Evolutionary conservation across 2,329 filamentous ascomycete species (phyloP), one percentile per base, ranked within the genome.

Genomic region (Bipolaris gigantea): DNA sequence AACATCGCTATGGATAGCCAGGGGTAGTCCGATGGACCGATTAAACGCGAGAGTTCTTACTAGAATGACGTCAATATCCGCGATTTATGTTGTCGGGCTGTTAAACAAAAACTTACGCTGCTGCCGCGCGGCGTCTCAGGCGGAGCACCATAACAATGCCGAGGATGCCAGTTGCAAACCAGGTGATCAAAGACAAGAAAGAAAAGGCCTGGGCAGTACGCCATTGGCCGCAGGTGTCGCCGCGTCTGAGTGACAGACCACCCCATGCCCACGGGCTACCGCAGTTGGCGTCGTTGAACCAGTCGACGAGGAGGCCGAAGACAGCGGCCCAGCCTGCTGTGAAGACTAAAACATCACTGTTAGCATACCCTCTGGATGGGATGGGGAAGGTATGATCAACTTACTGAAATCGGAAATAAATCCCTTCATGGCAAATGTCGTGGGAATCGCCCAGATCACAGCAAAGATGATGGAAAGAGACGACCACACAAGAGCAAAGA

Each of bases 401-500:
- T 27, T 54, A 65, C 62, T 15, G 23, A 92, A 65, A 67, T 93
- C 89, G 63, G 86, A 77, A 0, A 86, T 87, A 82, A 87, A 92
- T 73, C 87, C 82, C 57, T 86, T 80, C 73, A 92, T 90, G 42
- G 80, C 81, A 46, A 78, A 77, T 2, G 84, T 82, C 67, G 89
- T 89, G 2, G 89, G 89, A 36, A 92, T 79, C 25, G 92, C 79
- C 84, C 88, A 90, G 58, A 92, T 71, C 23, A 92, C 74, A 5
- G 84, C 79, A n/a, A 90, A 77, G 36, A 92, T 72, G 50, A 92
- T 84, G 11, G 86, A 84, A 16, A 92, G 67, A 18, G 80, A 86
- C 2, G 89, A 86, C 35, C 92, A 81, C 16, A 90, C 83, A 67
- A 89, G 83, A 41, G 88, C 84, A 78, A 90, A 92, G 75, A 92